phyloP scores from a whole-genome alignment of 768 basidiomycete genomes.

The Panaeolus cyanescens region DNA sequence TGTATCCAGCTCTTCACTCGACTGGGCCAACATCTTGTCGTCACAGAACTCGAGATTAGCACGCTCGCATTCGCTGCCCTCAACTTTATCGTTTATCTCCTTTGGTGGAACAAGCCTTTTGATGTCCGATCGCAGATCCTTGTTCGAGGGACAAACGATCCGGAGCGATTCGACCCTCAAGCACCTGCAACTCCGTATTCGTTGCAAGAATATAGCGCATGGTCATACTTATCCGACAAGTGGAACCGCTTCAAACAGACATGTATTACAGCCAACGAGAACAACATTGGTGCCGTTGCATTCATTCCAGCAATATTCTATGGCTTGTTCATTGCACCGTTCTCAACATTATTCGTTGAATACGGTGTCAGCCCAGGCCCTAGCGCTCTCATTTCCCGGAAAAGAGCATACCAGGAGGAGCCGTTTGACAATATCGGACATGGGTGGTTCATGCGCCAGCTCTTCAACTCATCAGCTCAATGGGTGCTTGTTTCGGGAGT shows the following conservation, averaged over 20 bases:
- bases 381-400: not conserved
- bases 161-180: too few species aligned
- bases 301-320: not conserved
- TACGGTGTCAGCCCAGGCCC: not conserved
- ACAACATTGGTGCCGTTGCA: too few species aligned
- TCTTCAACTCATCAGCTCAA: not conserved
- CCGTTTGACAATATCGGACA: not conserved
- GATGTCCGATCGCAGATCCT: not conserved
- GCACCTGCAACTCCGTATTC: too few species aligned
- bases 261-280: too few species aligned
- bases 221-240: not conserved
- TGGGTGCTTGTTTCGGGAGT: not conserved
- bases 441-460: not conserved
- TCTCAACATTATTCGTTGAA: not conserved
- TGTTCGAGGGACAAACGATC: not conserved
- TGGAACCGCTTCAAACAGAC: not conserved
- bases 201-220: too few species aligned
- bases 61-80: slow-evolving; percentile 33
- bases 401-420: not conserved
- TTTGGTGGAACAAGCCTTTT: slow-evolving; percentile 29
- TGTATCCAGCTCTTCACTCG: slow-evolving; percentile 27
- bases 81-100: slow-evolving; percentile 25
- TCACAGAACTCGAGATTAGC: slow-evolving; percentile 35
- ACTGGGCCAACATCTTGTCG: slow-evolving; percentile 17
- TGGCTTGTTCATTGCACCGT: not conserved